phyloP scores from a whole-genome alignment of 495 filamentous ascomycete genomes.

The Aspergillus taichungensis region DNA sequence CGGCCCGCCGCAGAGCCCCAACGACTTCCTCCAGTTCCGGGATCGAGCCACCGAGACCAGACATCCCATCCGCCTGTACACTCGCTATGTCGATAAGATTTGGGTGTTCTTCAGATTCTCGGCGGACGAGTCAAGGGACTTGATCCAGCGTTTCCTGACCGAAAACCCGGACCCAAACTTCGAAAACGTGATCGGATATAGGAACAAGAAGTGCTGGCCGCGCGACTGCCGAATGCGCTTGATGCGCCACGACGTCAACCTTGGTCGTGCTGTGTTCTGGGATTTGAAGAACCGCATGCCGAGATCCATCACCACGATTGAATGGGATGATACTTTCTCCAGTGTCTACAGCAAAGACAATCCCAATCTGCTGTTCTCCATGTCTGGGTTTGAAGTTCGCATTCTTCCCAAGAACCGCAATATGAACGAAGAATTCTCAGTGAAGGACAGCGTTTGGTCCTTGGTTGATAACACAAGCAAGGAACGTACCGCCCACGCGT shows the following conservation, averaged over 20 bases:
- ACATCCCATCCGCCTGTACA: slow-evolving; percentile 94
- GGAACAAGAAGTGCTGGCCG: slow-evolving; percentile 99
- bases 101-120: slow-evolving; percentile 96
- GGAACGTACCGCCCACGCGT: slow-evolving; percentile 94
- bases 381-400: slow-evolving; percentile 97
- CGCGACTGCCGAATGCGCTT: slow-evolving; percentile 94
- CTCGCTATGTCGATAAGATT: slow-evolving; percentile 94
- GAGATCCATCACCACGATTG: slow-evolving; percentile 89
- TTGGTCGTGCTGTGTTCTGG: slow-evolving; percentile 98
- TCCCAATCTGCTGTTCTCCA: slow-evolving; percentile 93
- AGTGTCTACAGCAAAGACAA: slow-evolving; percentile 99
- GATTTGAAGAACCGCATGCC: slow-evolving; percentile 96
- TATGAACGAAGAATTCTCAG: slow-evolving; percentile 89
- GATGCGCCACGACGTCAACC: slow-evolving; percentile 98
- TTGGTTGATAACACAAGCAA: slow-evolving; percentile 93
- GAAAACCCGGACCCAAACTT: slow-evolving; percentile 99
- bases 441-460: slow-evolving; percentile 98
- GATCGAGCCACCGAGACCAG: slow-evolving; percentile 83
- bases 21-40: slow-evolving; percentile 96
- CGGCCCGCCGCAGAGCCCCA: slow-evolving; percentile 89
- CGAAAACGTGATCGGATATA: slow-evolving; percentile 97
- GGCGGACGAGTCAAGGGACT: slow-evolving; percentile 87
- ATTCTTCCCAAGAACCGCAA: slow-evolving; percentile 96
- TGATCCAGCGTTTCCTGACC: slow-evolving; percentile 96
- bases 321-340: slow-evolving; percentile 99